Percentiles rank a stretch among this genome's conserved stretches.
phyloP scores from a whole-genome alignment of 2,329 filamentous ascomycete genomes.

The Colletotrichum zoysiae region DNA sequence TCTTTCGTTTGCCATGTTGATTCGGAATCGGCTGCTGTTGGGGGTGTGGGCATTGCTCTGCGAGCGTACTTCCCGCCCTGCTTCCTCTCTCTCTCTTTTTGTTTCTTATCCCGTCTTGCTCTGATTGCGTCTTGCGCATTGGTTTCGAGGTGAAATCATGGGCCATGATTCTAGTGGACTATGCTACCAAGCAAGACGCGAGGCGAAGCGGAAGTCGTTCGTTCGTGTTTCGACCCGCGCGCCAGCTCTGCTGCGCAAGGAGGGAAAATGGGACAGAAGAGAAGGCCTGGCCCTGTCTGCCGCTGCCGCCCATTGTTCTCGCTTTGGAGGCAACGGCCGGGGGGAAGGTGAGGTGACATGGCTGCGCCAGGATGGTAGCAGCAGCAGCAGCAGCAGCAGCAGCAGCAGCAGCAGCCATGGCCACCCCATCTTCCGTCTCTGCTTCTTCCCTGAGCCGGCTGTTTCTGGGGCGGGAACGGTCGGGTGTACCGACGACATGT shows the following conservation, averaged over 20 bases:
- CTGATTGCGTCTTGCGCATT: conserved; percentile 4
- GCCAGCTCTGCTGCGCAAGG: background rate
- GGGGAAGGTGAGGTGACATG: conserved; percentile 10
- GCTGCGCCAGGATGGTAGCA: conserved; percentile 27
- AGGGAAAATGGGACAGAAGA: conserved; percentile 25
- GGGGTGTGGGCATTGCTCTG: conserved; percentile 2
- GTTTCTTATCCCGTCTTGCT: background rate
- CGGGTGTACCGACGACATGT: conserved; percentile 23
- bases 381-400: too few species aligned
- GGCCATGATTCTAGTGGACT: background rate
- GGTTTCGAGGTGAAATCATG: background rate
- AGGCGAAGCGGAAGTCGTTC: conserved; percentile 13
- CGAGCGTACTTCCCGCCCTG: background rate
- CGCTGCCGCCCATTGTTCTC: conserved; percentile 25
- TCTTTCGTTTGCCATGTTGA: conserved; percentile 28
- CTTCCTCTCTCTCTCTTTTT: background rate
- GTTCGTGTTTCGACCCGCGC: conserved; percentile 4
- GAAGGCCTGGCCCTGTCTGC: conserved; percentile 19
- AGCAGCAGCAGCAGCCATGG: conserved; percentile 2
- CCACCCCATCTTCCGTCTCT: background rate
- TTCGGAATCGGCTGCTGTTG: conserved; percentile 34
- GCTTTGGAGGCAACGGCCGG: conserved; percentile 17
- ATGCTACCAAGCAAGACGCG: background rate
- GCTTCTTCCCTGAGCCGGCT: conserved; percentile 22
- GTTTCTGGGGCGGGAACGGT: background rate